Conservation (phyloP, 495 filamentous ascomycete species). For the Daldinia bambusicola region DNA sequence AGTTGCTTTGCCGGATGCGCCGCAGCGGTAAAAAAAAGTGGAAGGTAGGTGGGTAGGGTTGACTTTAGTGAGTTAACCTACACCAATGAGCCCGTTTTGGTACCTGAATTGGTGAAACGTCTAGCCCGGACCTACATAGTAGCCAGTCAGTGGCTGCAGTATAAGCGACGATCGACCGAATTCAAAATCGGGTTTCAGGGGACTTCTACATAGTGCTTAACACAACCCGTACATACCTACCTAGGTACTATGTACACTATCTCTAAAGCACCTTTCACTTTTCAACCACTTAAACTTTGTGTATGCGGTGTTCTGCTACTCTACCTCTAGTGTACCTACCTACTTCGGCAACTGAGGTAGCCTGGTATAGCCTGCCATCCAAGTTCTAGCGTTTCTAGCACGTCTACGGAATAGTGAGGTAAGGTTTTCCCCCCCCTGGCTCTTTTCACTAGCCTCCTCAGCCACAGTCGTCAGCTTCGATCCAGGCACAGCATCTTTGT, state of each 20-base stretch:
- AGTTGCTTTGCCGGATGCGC: conserved; percentile 12
- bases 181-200: conserved; percentile 42
- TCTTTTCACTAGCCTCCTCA: conserved; percentile 22
- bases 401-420: too few species aligned
- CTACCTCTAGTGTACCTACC: background rate
- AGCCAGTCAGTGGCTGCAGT: conserved; percentile 32
- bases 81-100: conserved; percentile 38
- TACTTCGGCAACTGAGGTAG: background rate
- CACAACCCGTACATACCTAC: too few species aligned
- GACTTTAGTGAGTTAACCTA: conserved; percentile 6
- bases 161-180: conserved; percentile 29
- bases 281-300: conserved; percentile 11
- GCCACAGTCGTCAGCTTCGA: conserved; percentile 26
- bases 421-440: background rate
- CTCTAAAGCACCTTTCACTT: conserved; percentile 5
- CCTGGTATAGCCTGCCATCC: conserved; percentile 5
- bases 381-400: conserved; percentile 7
- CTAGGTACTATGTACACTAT: too few species aligned
- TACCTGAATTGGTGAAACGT: conserved; percentile 46
- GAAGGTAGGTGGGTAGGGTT: conserved; percentile 26
- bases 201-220: conserved; percentile 13
- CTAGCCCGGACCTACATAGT: conserved; percentile 14
- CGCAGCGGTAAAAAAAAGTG: conserved; percentile 37
- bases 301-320: background rate
- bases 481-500: conserved; percentile 8